Evolutionary conservation across 1,139 yeast species (phyloP).

Genomic region (Yamadazyma mexicana): DNA sequence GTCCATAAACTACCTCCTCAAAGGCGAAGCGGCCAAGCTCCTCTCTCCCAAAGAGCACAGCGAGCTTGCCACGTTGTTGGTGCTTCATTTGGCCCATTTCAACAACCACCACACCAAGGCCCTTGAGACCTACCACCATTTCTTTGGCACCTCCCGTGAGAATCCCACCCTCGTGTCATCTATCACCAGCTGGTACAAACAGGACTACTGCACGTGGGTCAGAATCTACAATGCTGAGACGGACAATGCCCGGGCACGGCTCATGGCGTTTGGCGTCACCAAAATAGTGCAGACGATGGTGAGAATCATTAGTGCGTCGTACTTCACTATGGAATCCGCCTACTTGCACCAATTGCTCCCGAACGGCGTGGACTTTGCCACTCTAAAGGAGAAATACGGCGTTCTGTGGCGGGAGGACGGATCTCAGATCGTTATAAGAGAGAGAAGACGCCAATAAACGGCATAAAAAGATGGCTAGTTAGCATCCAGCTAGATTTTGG

Average conservation of each 20-base stretch:
- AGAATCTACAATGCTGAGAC: constrained; percentile 29
- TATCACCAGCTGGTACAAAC: constrained; percentile 35
- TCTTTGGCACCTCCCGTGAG: constrained; percentile 20
- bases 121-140: constrained; percentile 28
- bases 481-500: no score
- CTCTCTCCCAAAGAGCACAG: constrained; percentile 30
- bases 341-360: constrained; percentile 27
- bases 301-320: constrained; percentile 32
- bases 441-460: constrained; percentile 8
- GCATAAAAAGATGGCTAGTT: no score
- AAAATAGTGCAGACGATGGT: constrained; percentile 31
- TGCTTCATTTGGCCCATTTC: constrained; percentile 51
- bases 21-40: constrained; percentile 11
- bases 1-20: constrained; percentile 43
- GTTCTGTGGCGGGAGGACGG: constrained; percentile 30
- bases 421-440: constrained; percentile 24
- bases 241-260: constrained; percentile 26
- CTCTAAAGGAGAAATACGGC: constrained; percentile 20
- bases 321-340: constrained; percentile 27
- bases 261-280: constrained; percentile 45
- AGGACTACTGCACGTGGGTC: constrained; percentile 47
- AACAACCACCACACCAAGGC: constrained; percentile 38
- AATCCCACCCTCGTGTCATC: constrained; percentile 22
- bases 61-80: constrained; percentile 42
- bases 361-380: constrained; percentile 21